Conservation (phyloP, 2,329 filamentous ascomycete species). For the Westerdykella sp. region DNA sequence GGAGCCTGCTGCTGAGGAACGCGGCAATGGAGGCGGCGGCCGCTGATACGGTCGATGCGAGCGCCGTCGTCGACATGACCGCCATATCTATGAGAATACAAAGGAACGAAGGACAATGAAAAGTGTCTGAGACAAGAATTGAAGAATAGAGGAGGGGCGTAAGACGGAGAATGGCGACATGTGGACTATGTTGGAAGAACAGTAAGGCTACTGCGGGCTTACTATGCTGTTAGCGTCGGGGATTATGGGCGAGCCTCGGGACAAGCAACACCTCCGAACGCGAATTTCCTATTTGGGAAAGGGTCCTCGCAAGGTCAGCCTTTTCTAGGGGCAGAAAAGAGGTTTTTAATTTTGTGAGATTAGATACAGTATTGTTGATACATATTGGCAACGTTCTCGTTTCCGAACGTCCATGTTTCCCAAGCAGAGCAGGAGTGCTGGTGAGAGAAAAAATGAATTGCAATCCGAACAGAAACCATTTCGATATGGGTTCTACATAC, state of each 20-base stretch:
- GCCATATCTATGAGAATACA: neutral
- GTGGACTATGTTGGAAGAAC: no score
- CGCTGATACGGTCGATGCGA: neutral
- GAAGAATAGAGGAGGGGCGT: neutral
- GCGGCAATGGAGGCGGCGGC: conserved; percentile 10
- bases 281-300: neutral
- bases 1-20: conserved; percentile 16
- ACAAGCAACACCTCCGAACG: no score
- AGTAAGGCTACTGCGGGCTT: neutral
- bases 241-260: neutral
- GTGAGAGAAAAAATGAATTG: no score
- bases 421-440: no score
- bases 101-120: neutral
- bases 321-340: no score
- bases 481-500: no score
- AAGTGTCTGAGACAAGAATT: neutral
- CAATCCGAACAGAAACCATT: no score
- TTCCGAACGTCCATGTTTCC: no score
- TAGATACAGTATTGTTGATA: no score
- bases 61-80: neutral
- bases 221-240: neutral
- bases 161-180: no score
- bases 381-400: no score
- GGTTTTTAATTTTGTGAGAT: no score
- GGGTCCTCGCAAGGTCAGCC: neutral